Conservation (phyloP, 2,329 filamentous ascomycete species). For the Aspergillus fumigatus region DNA sequence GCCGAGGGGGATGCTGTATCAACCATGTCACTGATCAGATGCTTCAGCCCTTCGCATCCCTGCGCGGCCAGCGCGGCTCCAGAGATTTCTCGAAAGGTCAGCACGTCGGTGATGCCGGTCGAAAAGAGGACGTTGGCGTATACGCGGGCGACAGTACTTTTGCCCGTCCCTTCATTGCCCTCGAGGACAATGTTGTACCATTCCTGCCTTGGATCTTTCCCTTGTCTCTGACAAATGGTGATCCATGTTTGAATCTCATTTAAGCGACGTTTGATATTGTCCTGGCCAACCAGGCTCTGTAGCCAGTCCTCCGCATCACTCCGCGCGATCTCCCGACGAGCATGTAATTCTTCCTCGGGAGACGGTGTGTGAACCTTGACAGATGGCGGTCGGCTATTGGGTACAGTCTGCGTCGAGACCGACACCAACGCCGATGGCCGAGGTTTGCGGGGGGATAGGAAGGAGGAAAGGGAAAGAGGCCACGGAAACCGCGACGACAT, state of each 20-base stretch:
- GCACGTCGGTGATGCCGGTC: slow-evolving; percentile 12
- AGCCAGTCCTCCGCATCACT: slow-evolving; percentile 12
- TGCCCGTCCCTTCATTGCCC: slow-evolving; percentile 18
- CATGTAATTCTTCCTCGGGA: slow-evolving; percentile 5
- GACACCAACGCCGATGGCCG: background rate
- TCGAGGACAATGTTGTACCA: slow-evolving; percentile 19
- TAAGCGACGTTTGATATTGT: slow-evolving; percentile 17
- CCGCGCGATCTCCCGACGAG: slow-evolving; percentile 7
- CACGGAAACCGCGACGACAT: background rate
- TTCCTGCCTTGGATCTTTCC: slow-evolving; percentile 15
- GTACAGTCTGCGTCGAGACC: background rate
- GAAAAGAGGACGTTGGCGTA: slow-evolving; percentile 19
- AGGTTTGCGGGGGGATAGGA: background rate
- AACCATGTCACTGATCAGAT: slow-evolving; percentile 8
- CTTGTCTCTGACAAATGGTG: slow-evolving; percentile 18
- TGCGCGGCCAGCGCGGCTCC: slow-evolving; percentile 11
- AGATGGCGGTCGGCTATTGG: background rate
- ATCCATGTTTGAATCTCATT: slow-evolving; percentile 17
- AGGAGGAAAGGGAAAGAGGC: background rate
- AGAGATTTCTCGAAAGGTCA: slow-evolving; percentile 9
- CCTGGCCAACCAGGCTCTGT: slow-evolving; percentile 12
- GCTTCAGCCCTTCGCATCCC: slow-evolving; percentile 6
- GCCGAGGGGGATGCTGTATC: slow-evolving; percentile 2
- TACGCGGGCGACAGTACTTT: slow-evolving; percentile 14
- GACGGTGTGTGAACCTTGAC: background rate